These are phyloP conservation scores for Ramaria rubella DNA, from an alignment of 768 basidiomycete genomes.

Conservation along the genomic window DNA sequence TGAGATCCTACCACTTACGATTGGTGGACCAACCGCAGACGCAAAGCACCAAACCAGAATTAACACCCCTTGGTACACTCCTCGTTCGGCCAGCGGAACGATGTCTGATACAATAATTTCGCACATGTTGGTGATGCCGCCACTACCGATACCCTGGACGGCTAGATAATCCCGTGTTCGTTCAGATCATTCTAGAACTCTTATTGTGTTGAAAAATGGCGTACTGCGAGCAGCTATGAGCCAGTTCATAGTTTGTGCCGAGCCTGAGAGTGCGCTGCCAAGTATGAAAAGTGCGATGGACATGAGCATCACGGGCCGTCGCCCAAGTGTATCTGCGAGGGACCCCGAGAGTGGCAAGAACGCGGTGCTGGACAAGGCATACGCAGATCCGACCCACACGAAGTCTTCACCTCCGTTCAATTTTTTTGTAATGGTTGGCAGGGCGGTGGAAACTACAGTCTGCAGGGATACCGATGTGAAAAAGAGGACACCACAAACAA, in stretches of 20 bases:
- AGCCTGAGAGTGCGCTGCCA: conserved; percentile 37
- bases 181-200: neutral
- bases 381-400: conserved; percentile 42
- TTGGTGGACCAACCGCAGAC: neutral
- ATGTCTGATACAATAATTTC: conserved; percentile 11
- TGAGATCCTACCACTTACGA: neutral
- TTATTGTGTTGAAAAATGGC: no score
- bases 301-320: conserved; percentile 27
- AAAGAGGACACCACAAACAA: neutral
- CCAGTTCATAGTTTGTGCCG: conserved; percentile 25
- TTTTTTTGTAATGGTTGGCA: conserved; percentile 14
- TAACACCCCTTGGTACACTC: neutral
- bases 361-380: conserved; percentile 35
- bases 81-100: conserved; percentile 7
- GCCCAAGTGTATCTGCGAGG: conserved; percentile 35
- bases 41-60: neutral
- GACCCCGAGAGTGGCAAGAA: conserved; percentile 35
- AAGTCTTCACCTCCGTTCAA: conserved; percentile 28
- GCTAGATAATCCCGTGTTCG: neutral
- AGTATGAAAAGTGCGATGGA: conserved; percentile 32
- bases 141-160: conserved; percentile 12
- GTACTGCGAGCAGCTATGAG: conserved; percentile 37
- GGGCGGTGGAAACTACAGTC: conserved; percentile 15
- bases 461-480: neutral
- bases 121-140: conserved; percentile 2